Base-by-base conservation (phyloP, 345 rosid genomes). In the Populus nigra region DNA sequence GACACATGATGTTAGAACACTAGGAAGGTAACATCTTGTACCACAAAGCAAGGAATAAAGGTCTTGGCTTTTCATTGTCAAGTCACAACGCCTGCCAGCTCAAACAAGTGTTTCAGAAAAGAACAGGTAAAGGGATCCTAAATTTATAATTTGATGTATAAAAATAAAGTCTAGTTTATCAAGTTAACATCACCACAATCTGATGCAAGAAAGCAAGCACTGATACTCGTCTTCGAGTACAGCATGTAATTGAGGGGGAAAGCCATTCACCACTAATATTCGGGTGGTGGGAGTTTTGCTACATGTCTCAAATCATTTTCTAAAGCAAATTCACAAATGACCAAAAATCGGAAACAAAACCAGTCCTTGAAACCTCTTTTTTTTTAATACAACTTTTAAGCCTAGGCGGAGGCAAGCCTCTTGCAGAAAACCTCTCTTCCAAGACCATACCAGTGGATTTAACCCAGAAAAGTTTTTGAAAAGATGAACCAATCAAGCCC, bases 381-480 rank as follows among this genome's bases (percentile, higher is more conserved):
- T 9, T 9, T 41, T 10, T n/a, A n/a, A 22, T 17, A 62, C 59
- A 43, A 59, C 71, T 11, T 74, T 6, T 1, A 67, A 71, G 86
- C 72, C 87, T 68, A 78, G 90, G 90, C 76, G 88, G 88, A 82
- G 88, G 85, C 75, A 66, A 68, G 67, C 45, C 69, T 73, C 80
- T 82, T 84, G 78, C 82, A 75, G 49, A 71, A 55, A 70, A 78
- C 91, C 91, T 87, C 91, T 82, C 91, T 81, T 86, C 91, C 89
- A 81, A 36, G 88, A 87, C 90, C 81, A 62, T 47, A 20, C 74
- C 38, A 29, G 27, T 11, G 55, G 41, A 73, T 8, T 38, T 47
- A 65, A 23, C 35, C 70, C 39, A 25, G 76, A 79, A 23, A 25
- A 45, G 38, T 7, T 27, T 29, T 5, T 1, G 25, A 57, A 49